Evolutionary conservation across 2,329 filamentous ascomycete species (phyloP).

Genomic region (Alternaria hordeiaustralica): DNA sequence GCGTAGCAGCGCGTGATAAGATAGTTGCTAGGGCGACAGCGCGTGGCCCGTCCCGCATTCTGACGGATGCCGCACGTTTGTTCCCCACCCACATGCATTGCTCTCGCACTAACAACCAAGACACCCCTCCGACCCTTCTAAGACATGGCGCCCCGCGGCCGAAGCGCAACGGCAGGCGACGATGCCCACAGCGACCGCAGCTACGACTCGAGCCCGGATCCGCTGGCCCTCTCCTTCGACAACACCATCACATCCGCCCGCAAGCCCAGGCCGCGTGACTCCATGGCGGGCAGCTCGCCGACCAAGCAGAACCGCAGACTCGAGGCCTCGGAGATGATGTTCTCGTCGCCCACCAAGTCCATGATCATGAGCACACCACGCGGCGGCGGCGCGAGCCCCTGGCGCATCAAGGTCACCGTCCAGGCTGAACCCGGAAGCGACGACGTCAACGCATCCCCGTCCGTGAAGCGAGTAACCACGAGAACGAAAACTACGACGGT

Average conservation of each 20-base stretch:
- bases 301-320: slow-evolving; percentile 34
- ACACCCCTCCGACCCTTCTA: slow-evolving; percentile 11
- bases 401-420: slow-evolving; percentile 59
- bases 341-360: slow-evolving; percentile 53
- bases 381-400: slow-evolving; percentile 51
- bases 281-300: slow-evolving; percentile 39
- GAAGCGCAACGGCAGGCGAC: slow-evolving; percentile 23
- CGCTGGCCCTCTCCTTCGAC: slow-evolving; percentile 40
- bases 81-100: slow-evolving; percentile 19
- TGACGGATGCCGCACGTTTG: slow-evolving; percentile 11
- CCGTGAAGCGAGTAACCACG: slow-evolving; percentile 32
- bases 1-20: slow-evolving; percentile 23
- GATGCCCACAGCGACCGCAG: slow-evolving; percentile 22
- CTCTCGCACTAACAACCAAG: slow-evolving; percentile 17
- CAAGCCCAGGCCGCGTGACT: slow-evolving; percentile 27
- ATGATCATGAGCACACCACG: slow-evolving; percentile 53
- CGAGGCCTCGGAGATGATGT: slow-evolving; percentile 26
- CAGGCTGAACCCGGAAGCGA: slow-evolving; percentile 53
- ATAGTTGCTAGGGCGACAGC: slow-evolving; percentile 43
- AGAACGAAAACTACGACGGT: slow-evolving; percentile 49
- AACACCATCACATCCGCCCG: slow-evolving; percentile 28
- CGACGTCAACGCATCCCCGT: slow-evolving; percentile 43
- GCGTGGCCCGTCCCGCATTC: slow-evolving; percentile 22
- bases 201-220: slow-evolving; percentile 48
- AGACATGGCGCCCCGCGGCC: slow-evolving; percentile 35